Base-by-base conservation (phyloP, 2,329 filamentous ascomycete genomes). In the Chrysoporthe cubensis region DNA sequence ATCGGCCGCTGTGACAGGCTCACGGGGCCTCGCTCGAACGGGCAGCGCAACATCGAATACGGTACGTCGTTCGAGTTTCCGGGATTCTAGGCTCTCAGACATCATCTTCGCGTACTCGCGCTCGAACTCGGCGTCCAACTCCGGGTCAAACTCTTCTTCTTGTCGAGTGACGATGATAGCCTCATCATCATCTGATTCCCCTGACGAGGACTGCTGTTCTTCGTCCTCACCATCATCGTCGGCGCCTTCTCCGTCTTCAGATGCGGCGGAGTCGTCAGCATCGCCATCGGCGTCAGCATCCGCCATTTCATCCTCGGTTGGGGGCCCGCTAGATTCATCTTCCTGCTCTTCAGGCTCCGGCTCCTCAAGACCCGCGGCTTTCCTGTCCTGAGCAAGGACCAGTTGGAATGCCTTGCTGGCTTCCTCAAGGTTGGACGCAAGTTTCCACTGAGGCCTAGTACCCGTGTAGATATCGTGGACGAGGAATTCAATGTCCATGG, bases 21-120 rank as follows among this genome's bases (percentile, higher is more conserved):
- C 91, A 40, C 91, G 90, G 62, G 83, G 83, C 77, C 89, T 90
- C 37, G 86, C 78, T 66, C 93, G 91, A 80, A 99, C 94, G 0
- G 96, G 96, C n/a, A 99, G 82, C 1, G 96, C 94, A n/a, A 98
- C 93, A 77, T 99, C 96, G 75, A 99, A 97, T 63, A 96, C 86
- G 40, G 92, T 89, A 80, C 97, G 97, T 70, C 96, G 92, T 76
- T 99, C 96, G 73, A 97, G 97, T 75, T 97, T 97, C 73, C 96
- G 89, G 4, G 95, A 96, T 73, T 99, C 96, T 74, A 97, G 83
- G 80, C 95, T 97, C 79, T 99, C 96, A 62, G 94, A 88, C 95
- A 99, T 98, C 88, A 99, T 92, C 79, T 97, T 97, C 48, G 96
- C 94, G 78, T 97, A 96, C 79, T 98, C 96, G 74, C 95, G 92